Percentiles rank a stretch among this genome's conserved stretches.
Conservation (phyloP, 768 basidiomycete genomes). For the Auriscalpium vulgare region DNA sequence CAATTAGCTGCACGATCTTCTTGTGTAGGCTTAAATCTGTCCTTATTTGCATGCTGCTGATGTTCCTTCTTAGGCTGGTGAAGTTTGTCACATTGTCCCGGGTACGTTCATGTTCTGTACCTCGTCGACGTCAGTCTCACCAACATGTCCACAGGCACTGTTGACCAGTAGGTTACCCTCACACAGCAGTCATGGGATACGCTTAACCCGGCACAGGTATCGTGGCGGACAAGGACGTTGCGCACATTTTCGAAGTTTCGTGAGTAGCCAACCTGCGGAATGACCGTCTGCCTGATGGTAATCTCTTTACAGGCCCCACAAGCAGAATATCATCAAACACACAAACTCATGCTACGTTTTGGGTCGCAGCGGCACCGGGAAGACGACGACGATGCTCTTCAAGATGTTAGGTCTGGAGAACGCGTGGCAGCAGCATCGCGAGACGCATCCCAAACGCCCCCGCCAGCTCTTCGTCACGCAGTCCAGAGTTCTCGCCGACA, state of each 20-base stretch:
- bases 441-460: slow-evolving; percentile 30
- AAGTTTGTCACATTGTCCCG: slow-evolving; percentile 23
- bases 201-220: slow-evolving; percentile 3
- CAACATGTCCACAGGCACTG: neutral
- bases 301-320: slow-evolving; percentile 3
- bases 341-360: slow-evolving; percentile 10
- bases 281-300: neutral
- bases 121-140: slow-evolving; percentile 10
- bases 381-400: slow-evolving; percentile 72
- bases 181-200: neutral
- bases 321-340: slow-evolving; percentile 9
- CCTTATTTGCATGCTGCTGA: neutral
- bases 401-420: slow-evolving; percentile 65
- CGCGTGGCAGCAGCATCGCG: slow-evolving; percentile 34
- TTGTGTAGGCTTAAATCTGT: too few species aligned
- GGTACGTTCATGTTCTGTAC: slow-evolving; percentile 37
- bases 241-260: slow-evolving; percentile 11
- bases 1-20: too few species aligned
- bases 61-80: slow-evolving; percentile 14
- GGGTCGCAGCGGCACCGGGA: slow-evolving; percentile 66
- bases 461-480: slow-evolving; percentile 71
- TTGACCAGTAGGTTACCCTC: neutral
- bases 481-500: slow-evolving; percentile 55
- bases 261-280: neutral
- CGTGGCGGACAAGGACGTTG: slow-evolving; percentile 8